Evolutionary conservation across 1,139 yeast species (phyloP).

Genomic region (Sugiyamaella pinicola): DNA sequence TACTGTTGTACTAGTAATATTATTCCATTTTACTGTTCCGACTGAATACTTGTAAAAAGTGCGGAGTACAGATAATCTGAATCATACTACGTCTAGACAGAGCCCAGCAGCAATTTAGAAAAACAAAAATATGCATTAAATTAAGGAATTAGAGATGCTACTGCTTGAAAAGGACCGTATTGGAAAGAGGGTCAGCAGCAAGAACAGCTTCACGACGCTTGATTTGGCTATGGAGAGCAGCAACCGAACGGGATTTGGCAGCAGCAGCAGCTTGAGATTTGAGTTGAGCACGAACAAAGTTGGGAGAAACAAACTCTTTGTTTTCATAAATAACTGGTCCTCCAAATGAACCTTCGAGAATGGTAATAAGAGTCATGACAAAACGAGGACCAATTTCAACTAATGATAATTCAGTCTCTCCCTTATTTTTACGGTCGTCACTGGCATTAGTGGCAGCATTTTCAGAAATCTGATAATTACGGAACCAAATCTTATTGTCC

Average conservation of each 20-base stretch:
- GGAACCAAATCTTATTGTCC: conserved; percentile 92
- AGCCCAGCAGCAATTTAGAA: background rate
- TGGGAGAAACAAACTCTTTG: conserved; percentile 95
- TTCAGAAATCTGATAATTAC: conserved; percentile 92
- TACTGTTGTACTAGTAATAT: too few relatives aligned
- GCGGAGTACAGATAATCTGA: background rate
- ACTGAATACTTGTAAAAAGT: too few relatives aligned
- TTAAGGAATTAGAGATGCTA: background rate
- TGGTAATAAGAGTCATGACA: conserved; percentile 87
- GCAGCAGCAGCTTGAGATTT: conserved; percentile 79
- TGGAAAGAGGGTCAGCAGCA: conserved; percentile 81
- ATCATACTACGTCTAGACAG: background rate
- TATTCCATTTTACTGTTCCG: too few relatives aligned
- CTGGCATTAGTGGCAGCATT: conserved; percentile 51
- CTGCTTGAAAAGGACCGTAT: conserved; percentile 63
- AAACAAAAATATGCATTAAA: background rate
- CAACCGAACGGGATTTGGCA: conserved; percentile 77
- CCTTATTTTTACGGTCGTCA: conserved; percentile 34
- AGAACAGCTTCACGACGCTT: conserved; percentile 75
- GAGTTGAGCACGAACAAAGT: conserved; percentile 87
- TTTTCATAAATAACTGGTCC: conserved; percentile 98
- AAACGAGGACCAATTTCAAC: conserved; percentile 98
- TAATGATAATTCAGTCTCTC: conserved; percentile 61
- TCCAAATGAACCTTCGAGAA: conserved; percentile 95
- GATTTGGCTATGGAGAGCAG: conserved; percentile 73